Conservation (phyloP, 345 rosid genomes). For the Eucalyptus guilfoylei region DNA sequence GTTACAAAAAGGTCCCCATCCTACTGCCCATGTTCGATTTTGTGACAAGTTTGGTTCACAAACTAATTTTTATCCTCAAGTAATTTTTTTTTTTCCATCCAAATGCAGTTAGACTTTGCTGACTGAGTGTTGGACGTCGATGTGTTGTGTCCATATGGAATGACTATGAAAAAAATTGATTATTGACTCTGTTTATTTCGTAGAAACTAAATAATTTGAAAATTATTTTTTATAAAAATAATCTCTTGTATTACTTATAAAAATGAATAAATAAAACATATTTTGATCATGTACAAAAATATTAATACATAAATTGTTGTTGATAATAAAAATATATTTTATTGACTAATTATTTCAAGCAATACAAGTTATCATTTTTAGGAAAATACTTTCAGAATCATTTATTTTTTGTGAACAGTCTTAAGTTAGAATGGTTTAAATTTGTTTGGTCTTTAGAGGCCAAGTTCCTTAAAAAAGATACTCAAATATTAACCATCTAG, state of each 20-base stretch:
- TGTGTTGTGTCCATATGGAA: not conserved
- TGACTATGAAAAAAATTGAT: not conserved
- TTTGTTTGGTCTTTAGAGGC: not conserved
- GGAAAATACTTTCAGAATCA: too few relatives aligned
- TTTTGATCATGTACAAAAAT: accelerated
- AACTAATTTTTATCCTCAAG: not conserved
- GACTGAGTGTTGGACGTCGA: not conserved
- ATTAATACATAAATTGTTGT: too few relatives aligned
- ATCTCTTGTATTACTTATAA: too few relatives aligned
- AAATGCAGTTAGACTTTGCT: not conserved
- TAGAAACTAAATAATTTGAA: too few relatives aligned
- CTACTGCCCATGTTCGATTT: not conserved
- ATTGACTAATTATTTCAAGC: too few relatives aligned
- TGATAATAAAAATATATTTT: too few relatives aligned
- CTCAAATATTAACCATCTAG: not conserved
- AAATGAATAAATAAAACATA: too few relatives aligned
- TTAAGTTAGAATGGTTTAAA: not conserved
- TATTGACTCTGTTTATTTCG: too few relatives aligned
- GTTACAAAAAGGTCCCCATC: not conserved
- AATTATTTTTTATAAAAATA: too few relatives aligned
- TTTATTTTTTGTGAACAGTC: not conserved
- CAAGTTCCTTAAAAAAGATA: not conserved
- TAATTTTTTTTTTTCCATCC: not conserved
- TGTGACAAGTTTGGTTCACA: not conserved
- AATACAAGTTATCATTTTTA: too few relatives aligned